Conservation (phyloP, 768 basidiomycete species). For the Auriscalpium vulgare region DNA sequence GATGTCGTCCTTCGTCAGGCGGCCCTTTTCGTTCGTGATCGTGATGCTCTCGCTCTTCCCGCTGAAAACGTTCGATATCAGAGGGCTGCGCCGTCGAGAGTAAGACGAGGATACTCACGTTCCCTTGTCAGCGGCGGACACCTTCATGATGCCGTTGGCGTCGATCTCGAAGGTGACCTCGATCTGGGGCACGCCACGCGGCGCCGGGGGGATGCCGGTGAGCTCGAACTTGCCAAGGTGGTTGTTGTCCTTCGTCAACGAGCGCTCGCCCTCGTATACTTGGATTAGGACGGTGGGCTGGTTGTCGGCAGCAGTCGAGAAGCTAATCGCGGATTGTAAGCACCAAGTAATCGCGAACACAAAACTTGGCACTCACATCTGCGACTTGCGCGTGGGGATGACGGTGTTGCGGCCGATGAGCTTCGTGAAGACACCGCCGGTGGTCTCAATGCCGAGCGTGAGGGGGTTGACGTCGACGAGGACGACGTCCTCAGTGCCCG, state of each 20-base stretch:
- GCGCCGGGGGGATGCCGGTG: conserved; percentile 85
- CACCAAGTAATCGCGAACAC: conserved; percentile 1
- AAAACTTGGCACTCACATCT: conserved; percentile 50
- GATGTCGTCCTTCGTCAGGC: conserved; percentile 57
- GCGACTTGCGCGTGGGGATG: conserved; percentile 94
- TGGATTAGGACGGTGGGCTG: conserved; percentile 95
- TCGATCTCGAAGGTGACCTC: conserved; percentile 96
- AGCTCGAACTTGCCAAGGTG: conserved; percentile 96
- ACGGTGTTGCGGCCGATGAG: conserved; percentile 97
- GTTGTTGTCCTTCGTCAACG: conserved; percentile 98
- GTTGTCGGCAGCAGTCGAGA: conserved; percentile 83
- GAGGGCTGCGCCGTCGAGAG: background rate
- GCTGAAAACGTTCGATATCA: conserved; percentile 25
- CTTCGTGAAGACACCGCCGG: conserved; percentile 96
- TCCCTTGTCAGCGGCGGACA: conserved; percentile 88
- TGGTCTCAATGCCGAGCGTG: conserved; percentile 98
- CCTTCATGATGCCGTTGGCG: conserved; percentile 93
- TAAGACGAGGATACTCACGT: conserved; percentile 44
- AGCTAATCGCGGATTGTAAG: conserved; percentile 26
- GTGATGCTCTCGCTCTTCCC: conserved; percentile 87
- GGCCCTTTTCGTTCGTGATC: conserved; percentile 94
- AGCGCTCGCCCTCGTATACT: conserved; percentile 96
- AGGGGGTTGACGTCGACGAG: conserved; percentile 96
- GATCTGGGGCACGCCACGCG: conserved; percentile 94
- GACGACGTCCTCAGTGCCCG: conserved; percentile 82